Percentiles rank a stretch among this genome's conserved stretches.
phyloP scores from a whole-genome alignment of 306 rosid species.

The Begonia loranthoides region DNA sequence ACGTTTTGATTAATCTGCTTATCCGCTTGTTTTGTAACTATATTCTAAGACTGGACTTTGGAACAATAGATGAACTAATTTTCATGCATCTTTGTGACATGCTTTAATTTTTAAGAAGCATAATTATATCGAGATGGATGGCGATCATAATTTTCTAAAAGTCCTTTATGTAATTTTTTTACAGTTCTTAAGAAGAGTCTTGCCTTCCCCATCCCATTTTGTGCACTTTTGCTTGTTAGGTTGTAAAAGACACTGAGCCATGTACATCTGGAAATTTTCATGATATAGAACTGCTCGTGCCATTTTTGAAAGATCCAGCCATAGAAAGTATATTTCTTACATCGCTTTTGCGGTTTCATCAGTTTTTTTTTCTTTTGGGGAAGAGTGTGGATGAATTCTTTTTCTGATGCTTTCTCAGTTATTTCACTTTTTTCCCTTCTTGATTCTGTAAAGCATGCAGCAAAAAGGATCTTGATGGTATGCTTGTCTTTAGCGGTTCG shows the following conservation, averaged over 20 bases:
- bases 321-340: slow-evolving; percentile 37
- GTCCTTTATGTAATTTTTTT: too few species aligned
- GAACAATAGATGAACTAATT: too few species aligned
- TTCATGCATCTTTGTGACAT: too few species aligned
- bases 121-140: too few species aligned
- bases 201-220: neutral
- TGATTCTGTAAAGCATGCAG: slow-evolving; percentile 46
- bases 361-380: slow-evolving; percentile 3
- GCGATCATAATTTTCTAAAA: too few species aligned
- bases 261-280: slow-evolving; percentile 43
- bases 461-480: slow-evolving; percentile 51
- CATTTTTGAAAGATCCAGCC: slow-evolving; percentile 29
- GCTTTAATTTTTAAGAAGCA: too few species aligned
- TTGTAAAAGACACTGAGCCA: slow-evolving; percentile 29
- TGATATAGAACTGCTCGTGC: slow-evolving; percentile 69
- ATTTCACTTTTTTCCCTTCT: neutral
- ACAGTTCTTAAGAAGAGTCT: too few species aligned
- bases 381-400: neutral
- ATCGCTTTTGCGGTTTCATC: neutral
- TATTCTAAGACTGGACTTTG: too few species aligned
- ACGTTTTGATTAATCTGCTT: too few species aligned
- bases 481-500: slow-evolving; percentile 51
- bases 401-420: neutral
- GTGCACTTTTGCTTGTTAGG: slow-evolving; percentile 28
- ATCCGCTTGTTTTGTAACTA: too few species aligned